A percentile compares a stretch with the other conserved stretches of the same genome.
phyloP scores from a whole-genome alignment of 2,329 filamentous ascomycete species.

The Acephala macrosclerotiorum region DNA sequence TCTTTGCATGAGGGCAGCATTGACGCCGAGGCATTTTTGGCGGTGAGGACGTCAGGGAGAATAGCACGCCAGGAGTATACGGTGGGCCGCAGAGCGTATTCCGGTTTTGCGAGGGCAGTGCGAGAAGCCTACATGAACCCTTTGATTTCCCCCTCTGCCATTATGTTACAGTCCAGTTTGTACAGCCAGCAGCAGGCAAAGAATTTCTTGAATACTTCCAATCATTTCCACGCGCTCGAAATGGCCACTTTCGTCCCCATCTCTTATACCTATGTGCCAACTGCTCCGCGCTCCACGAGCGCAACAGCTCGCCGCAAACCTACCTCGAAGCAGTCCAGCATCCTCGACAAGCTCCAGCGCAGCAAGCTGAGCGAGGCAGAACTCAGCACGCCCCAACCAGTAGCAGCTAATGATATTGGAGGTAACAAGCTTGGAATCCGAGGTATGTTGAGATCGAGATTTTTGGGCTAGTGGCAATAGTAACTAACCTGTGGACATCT shows the following conservation, averaged over 20 bases:
- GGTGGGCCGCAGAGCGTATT: constrained; percentile 24
- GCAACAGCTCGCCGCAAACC: constrained; percentile 23
- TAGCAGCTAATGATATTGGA: too few species aligned
- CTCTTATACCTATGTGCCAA: constrained; percentile 24
- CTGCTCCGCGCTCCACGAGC: constrained; percentile 34
- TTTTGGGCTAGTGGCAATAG: too few species aligned
- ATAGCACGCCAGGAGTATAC: constrained; percentile 14
- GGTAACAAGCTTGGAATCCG: too few species aligned
- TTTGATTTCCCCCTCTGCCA: constrained; percentile 4
- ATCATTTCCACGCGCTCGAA: constrained; percentile 9
- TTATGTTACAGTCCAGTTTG: constrained; percentile 16
- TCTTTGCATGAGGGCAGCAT: constrained; percentile 24
- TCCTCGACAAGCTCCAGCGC: constrained; percentile 32
- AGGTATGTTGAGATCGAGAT: too few species aligned
- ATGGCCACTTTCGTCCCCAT: constrained; percentile 16
- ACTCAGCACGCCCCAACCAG: constrained; percentile 24
- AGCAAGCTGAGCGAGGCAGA: too few species aligned
- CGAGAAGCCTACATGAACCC: constrained; percentile 20
- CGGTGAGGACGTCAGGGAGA: constrained; percentile 18
- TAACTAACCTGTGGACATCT: too few species aligned
- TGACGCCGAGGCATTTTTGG: constrained; percentile 29
- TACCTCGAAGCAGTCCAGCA: constrained; percentile 27
- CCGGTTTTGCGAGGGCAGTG: constrained; percentile 26
- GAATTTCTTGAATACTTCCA: constrained; percentile 15
- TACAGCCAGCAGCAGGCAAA: constrained; percentile 16